Evolutionary conservation across 352 stramenopile genomes (phyloP).

Genomic region (Globisporangium iwayamae): DNA sequence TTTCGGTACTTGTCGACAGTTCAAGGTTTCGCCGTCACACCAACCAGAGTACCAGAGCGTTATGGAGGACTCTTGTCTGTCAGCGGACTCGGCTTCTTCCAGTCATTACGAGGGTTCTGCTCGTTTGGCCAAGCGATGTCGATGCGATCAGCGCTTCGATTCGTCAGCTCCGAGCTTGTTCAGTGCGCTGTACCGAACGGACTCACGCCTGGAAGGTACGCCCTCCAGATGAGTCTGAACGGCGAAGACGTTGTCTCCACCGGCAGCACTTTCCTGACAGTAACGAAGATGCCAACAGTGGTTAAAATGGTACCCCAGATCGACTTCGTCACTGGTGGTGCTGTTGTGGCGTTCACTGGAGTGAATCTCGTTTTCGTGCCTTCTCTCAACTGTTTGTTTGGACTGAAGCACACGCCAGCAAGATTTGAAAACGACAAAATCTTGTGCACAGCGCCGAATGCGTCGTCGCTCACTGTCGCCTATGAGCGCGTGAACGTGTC

Average conservation of each 20-base stretch:
- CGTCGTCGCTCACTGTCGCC: conserved; percentile 1
- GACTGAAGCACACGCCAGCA: conserved; percentile 17
- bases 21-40: conserved; percentile 21
- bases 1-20: conserved; percentile 30
- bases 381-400: conserved; percentile 38
- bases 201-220: conserved; percentile 19
- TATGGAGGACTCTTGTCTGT: conserved; percentile 26
- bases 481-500: conserved; percentile 27
- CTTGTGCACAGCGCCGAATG: conserved; percentile 22
- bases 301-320: conserved; percentile 26
- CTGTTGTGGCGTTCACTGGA: conserved; percentile 28
- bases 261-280: conserved; percentile 16
- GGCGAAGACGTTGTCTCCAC: conserved; percentile 17
- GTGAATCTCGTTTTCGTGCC: conserved; percentile 26
- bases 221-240: conserved; percentile 33
- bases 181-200: conserved; percentile 22
- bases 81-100: conserved; percentile 29
- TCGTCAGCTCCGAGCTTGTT: conserved; percentile 20
- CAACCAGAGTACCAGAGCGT: conserved; percentile 23
- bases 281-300: conserved; percentile 23
- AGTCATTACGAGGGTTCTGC: conserved; percentile 24
- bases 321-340: conserved; percentile 30
- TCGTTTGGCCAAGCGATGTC: conserved; percentile 16
- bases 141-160: conserved; percentile 10
- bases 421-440: conserved; percentile 23